Base-by-base conservation (phyloP, 371 early-diverging fungal genomes). In the Enteropsectra breve region DNA sequence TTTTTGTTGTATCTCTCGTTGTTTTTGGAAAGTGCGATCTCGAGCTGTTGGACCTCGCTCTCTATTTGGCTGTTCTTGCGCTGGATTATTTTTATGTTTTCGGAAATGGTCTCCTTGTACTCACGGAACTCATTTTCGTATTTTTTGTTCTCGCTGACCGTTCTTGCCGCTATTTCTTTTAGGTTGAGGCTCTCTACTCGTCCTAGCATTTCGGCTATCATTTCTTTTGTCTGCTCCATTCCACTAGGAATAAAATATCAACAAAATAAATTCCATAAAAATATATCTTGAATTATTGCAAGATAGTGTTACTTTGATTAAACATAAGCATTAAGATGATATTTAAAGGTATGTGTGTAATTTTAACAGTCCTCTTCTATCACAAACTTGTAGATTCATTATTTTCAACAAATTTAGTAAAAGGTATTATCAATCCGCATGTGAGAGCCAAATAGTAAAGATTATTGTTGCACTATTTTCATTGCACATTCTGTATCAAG, bases 11-110 rank as follows among this genome's bases (percentile, higher is more conserved):
- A 60, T 40, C 32, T 30, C 21, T 46, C 61, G 33, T 61, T 63
- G 45, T 67, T 68, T 36, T 72, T 72, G 23, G 18, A 55, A 5
- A 53, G 67, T 1, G 32, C 21, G n/a, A 61, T 53, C 36, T 53
- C 40, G 2, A 62, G 46, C 21, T 38, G 54, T 3, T 60, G 38
- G 0, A 70, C 46, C 23, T 70, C 71, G 28, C 21, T 38, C 28
- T 65, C 71, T 6, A 60, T 34, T 36, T 56, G 56, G 8, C 5
- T 56, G 28, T 56, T 56, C 56, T 56, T 56, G 8, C 56, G 24
- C n/a, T 34, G 8, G 6, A 56, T 6, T 23, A 30, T 8, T 11
- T n/a, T 40, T 34, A 56, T 40, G 32, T 8, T 30, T 8, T 56
- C 8, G 6, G 8, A 8, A 8, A 56, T 8, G 11, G 11, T 24